phyloP scores from a whole-genome alignment of 2,329 filamentous ascomycete species.

The Calonectria honghensis region DNA sequence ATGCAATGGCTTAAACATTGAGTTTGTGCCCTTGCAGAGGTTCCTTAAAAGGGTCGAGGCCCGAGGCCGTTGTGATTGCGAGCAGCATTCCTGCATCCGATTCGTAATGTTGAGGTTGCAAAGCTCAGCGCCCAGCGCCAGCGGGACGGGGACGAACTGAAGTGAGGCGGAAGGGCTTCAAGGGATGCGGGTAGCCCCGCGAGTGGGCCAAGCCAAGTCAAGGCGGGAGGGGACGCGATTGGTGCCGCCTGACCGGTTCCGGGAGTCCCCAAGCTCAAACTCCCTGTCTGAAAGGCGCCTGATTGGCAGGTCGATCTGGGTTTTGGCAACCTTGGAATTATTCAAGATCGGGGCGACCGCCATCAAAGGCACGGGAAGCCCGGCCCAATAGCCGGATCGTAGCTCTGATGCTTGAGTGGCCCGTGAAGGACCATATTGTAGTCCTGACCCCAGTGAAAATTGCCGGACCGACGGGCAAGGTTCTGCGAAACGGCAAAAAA shows the following conservation, averaged over 20 bases:
- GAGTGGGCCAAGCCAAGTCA: conserved; percentile 50
- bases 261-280: conserved; percentile 49
- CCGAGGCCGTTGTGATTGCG: conserved; percentile 25
- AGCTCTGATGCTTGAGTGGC: conserved; percentile 17
- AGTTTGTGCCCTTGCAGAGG: conserved; percentile 3
- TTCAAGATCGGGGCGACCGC: conserved; percentile 42
- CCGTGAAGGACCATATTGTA: conserved; percentile 9
- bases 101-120: conserved; percentile 26
- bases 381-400: conserved; percentile 21
- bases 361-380: conserved; percentile 28
- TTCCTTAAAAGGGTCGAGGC: conserved; percentile 1
- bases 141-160: conserved; percentile 45
- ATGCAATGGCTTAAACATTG: conserved; percentile 14
- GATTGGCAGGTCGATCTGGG: conserved; percentile 52
- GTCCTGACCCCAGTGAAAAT: conserved; percentile 22
- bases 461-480: conserved; percentile 49
- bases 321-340: conserved; percentile 44
- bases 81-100: conserved; percentile 8
- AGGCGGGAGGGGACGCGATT: conserved; percentile 56
- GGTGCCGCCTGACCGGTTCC: conserved; percentile 56
- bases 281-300: conserved; percentile 39
- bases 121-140: conserved; percentile 25
- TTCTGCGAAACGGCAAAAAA: conserved; percentile 44
- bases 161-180: conserved; percentile 54
- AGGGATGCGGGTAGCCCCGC: conserved; percentile 56